phyloP scores from a whole-genome alignment of 805 yeast genomes.

The Myxozyma sirexii region DNA sequence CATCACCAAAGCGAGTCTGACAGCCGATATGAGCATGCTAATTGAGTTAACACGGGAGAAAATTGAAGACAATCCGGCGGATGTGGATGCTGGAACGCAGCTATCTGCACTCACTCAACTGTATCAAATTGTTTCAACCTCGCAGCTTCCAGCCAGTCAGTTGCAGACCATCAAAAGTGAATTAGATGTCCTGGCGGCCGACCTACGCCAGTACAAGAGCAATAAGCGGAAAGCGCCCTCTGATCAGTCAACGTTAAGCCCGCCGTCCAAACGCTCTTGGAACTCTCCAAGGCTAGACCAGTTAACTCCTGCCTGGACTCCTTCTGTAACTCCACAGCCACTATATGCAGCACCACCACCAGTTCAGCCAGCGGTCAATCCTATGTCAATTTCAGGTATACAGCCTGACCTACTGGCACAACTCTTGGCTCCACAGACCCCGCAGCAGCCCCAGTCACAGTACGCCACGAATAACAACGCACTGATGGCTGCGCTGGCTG shows the following conservation, averaged over 20 bases:
- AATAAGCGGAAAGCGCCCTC: conserved; percentile 23
- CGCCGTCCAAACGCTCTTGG: conserved; percentile 26
- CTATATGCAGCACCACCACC: neutral
- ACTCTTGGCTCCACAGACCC: conserved; percentile 1
- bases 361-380: neutral
- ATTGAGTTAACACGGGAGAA: conserved; percentile 18
- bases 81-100: conserved; percentile 38
- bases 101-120: conserved; percentile 33
- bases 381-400: neutral
- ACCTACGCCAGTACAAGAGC: conserved; percentile 5
- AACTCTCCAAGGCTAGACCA: conserved; percentile 9
- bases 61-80: conserved; percentile 11
- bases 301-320: conserved; percentile 10
- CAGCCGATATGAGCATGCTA: conserved; percentile 19
- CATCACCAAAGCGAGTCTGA: conserved; percentile 16
- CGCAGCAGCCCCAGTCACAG: conserved; percentile 7
- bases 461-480: neutral
- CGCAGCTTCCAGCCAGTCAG: conserved; percentile 32
- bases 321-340: conserved; percentile 16
- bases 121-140: conserved; percentile 22
- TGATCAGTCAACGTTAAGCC: neutral
- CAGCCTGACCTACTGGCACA: conserved; percentile 26
- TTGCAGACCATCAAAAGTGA: conserved; percentile 25
- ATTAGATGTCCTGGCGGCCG: conserved; percentile 17
- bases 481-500: conserved; percentile 3